phyloP scores from a whole-genome alignment of 2,329 filamentous ascomycete species.

The Ophiocordyceps australis region DNA sequence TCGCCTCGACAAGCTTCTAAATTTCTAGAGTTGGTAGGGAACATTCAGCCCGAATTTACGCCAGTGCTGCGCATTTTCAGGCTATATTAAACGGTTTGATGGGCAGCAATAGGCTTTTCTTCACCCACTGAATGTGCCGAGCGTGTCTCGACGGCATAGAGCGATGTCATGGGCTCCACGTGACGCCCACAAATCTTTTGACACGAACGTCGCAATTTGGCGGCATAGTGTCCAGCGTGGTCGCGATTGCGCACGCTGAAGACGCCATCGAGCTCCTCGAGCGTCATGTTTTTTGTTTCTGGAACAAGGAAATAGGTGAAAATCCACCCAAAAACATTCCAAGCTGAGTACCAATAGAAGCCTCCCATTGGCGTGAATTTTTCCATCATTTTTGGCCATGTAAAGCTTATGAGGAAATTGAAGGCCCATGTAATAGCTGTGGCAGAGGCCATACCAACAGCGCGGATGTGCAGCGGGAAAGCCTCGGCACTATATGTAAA shows the following conservation, averaged over 20 bases:
- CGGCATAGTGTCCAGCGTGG: too few species aligned
- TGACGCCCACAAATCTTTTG: too few species aligned
- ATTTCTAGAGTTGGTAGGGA: too few species aligned
- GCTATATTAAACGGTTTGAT: too few species aligned
- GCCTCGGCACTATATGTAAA: conserved; percentile 43
- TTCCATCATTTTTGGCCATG: conserved; percentile 9
- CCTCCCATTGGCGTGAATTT: conserved; percentile 13
- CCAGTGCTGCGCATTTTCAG: too few species aligned
- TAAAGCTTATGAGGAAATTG: conserved; percentile 18
- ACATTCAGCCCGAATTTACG: too few species aligned
- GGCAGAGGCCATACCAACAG: conserved; percentile 32
- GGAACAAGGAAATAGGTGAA: conserved; percentile 15
- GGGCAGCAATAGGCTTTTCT: too few species aligned
- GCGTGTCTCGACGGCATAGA: too few species aligned
- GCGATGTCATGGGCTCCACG: too few species aligned
- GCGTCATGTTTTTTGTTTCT: conserved; percentile 15
- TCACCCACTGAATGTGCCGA: too few species aligned
- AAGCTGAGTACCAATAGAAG: conserved; percentile 19
- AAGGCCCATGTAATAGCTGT: conserved; percentile 21
- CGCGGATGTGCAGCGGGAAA: conserved; percentile 36
- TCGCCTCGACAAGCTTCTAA: too few species aligned
- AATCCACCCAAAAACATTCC: conserved; percentile 15
- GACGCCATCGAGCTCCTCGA: conserved; percentile 15
- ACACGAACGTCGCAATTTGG: too few species aligned
- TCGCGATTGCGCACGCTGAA: conserved; percentile 13